Conservation (phyloP, 2,329 filamentous ascomycete species). For the Drechmeria coniospora region DNA sequence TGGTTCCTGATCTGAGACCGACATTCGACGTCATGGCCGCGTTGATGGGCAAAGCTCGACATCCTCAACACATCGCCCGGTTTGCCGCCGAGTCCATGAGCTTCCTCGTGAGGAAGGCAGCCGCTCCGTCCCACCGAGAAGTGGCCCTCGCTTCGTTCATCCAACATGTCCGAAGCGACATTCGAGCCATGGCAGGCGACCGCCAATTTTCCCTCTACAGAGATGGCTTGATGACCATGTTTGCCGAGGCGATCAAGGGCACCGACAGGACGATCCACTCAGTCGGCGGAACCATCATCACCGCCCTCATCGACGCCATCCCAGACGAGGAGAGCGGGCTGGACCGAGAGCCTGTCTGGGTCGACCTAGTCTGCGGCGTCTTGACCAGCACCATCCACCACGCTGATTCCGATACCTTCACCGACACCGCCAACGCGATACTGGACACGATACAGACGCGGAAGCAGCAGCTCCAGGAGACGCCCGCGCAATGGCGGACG, state of each 20-base stretch:
- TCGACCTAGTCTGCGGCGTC: conserved; percentile 56
- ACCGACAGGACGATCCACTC: conserved; percentile 45
- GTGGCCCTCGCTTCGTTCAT: conserved; percentile 57
- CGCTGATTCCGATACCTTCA: conserved; percentile 58
- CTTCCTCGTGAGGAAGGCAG: conserved; percentile 83
- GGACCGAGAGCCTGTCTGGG: conserved; percentile 34
- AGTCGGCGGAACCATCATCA: conserved; percentile 37
- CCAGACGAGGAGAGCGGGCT: conserved; percentile 34
- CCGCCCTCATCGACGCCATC: conserved; percentile 33
- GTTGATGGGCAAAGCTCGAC: conserved; percentile 65
- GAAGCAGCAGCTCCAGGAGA: conserved; percentile 14
- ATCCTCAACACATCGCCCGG: conserved; percentile 74
- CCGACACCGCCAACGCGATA: conserved; percentile 48
- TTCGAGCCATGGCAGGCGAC: conserved; percentile 36
- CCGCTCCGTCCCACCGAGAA: conserved; percentile 60
- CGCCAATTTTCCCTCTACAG: conserved; percentile 56
- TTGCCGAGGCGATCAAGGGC: conserved; percentile 65
- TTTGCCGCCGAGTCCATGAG: conserved; percentile 93
- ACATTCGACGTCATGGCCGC: conserved; percentile 73
- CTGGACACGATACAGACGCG: conserved; percentile 29
- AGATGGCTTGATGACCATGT: conserved; percentile 81
- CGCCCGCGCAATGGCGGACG: conserved; percentile 18
- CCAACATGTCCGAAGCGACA: conserved; percentile 53
- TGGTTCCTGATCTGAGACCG: conserved; percentile 73
- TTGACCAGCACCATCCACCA: conserved; percentile 74